A percentile compares a stretch with the other conserved stretches of the same genome.
phyloP scores from a whole-genome alignment of 2,329 filamentous ascomycete genomes.

The Stagonosporopsis cucurbitacearum region DNA sequence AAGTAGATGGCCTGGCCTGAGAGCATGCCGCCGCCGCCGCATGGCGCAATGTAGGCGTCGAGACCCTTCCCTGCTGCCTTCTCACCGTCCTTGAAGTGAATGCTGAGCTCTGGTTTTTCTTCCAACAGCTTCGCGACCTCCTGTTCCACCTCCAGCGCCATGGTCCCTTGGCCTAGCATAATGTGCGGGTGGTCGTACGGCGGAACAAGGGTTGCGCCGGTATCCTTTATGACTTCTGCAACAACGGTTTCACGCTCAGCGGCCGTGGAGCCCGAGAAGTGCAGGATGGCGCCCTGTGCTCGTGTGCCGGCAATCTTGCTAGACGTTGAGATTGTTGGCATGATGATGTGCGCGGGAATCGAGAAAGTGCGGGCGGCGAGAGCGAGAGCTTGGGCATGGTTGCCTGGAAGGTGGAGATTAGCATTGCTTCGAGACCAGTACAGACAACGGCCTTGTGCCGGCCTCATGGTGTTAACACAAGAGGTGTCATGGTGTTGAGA shows the following conservation, averaged over 20 bases:
- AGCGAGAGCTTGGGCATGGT: slow-evolving; percentile 91
- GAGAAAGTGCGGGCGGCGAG: slow-evolving; percentile 77
- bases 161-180: slow-evolving; percentile 90
- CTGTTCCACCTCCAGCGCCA: slow-evolving; percentile 79
- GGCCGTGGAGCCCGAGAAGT: slow-evolving; percentile 82
- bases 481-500: background rate
- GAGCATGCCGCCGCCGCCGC: slow-evolving; percentile 88
- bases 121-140: slow-evolving; percentile 68
- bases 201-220: slow-evolving; percentile 79
- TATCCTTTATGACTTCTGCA: slow-evolving; percentile 70
- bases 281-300: slow-evolving; percentile 76
- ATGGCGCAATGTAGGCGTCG: slow-evolving; percentile 73
- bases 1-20: slow-evolving; percentile 80
- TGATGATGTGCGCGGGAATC: slow-evolving; percentile 86
- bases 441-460: background rate
- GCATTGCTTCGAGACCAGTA: background rate
- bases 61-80: slow-evolving; percentile 31
- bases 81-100: slow-evolving; percentile 1
- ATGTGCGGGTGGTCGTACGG: slow-evolving; percentile 94
- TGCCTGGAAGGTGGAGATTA: slow-evolving; percentile 63
- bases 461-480: too few species aligned
- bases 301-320: slow-evolving; percentile 85
- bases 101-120: slow-evolving; percentile 20
- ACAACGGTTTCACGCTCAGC: slow-evolving; percentile 82
- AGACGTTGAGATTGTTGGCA: slow-evolving; percentile 85